Base-by-base conservation (phyloP, 345 rosid species). In the Limnanthes douglasii region DNA sequence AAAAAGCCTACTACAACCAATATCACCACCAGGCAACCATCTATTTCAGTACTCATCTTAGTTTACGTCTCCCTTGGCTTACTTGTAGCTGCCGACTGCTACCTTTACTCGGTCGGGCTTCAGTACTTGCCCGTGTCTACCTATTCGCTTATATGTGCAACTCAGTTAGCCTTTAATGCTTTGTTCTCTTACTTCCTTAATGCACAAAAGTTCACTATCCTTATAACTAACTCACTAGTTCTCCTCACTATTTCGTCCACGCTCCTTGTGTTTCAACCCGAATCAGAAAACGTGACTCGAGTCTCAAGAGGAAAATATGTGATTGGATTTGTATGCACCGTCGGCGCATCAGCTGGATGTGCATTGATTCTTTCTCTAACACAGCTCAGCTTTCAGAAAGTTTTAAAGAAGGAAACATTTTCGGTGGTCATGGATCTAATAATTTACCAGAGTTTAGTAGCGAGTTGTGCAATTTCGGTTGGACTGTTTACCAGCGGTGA, bases 401-500 rank as follows among this genome's bases (percentile, higher is more conserved):
- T 71, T 12, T 20, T 68, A 0, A 71, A 58, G 39, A 34, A 11
- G 53, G 47, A 61, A 45, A 51, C 37, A 1, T 57, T 60, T 18
- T 13, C 61, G 28, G 55, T 27, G 5, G 54, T 69, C 16, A 23
- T 75, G 56, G 25, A 56, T 1, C 19, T 48, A 42, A 50, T 41
- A 6, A 37, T 52, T 24, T 52, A 36, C 32, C 43, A 64, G 51
- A 38, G 46, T 11, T 3, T 53, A 31, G 56, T 71, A 5, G 73
- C 69, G 8, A 57, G 58, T 14, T 17, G 25, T 35, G 62, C 33
- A 10, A 25, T 34, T 5, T 0, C 66, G 33, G 41, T 62, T 31
- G 84, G 81, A 12, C 62, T 82, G 11, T 66, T 77, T 1, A 60
- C 51, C 2, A 73, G 82, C 14, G 57, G 72, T 14, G 90, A 77